phyloP scores from a whole-genome alignment of 768 basidiomycete species.

The Sarcodon aspratus region DNA sequence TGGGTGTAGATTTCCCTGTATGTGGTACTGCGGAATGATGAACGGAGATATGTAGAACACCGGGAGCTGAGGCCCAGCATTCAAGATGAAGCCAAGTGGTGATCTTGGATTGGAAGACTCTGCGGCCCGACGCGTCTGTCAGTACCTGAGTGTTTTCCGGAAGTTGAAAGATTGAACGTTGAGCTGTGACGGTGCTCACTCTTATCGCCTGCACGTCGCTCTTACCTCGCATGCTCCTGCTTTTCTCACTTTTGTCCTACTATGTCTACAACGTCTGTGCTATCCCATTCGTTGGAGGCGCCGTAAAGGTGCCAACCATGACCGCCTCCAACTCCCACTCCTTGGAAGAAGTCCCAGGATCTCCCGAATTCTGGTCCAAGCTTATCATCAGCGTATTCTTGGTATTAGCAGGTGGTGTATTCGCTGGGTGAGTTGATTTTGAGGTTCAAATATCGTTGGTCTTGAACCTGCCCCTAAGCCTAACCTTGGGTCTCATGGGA shows the following conservation, averaged over 20 bases:
- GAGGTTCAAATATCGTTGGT: background rate
- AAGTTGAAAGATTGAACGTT: background rate
- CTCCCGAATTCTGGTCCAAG: slow-evolving; percentile 67
- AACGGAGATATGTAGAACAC: background rate
- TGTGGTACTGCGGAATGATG: background rate
- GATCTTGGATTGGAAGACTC: background rate
- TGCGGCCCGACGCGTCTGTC: background rate
- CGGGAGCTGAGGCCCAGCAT: background rate
- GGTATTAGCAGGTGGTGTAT: slow-evolving; percentile 81
- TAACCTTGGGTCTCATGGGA: slow-evolving; percentile 91
- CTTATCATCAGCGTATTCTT: slow-evolving; percentile 53
- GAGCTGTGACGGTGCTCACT: background rate
- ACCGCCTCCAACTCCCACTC: background rate
- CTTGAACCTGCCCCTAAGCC: slow-evolving; percentile 26
- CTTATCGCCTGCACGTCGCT: background rate
- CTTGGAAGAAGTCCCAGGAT: slow-evolving; percentile 25
- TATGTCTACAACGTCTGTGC: slow-evolving; percentile 3
- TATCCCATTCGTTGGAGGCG: background rate
- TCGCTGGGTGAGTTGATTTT: slow-evolving; percentile 60
- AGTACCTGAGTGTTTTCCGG: background rate
- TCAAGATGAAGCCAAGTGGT: background rate
- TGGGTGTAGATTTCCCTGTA: background rate
- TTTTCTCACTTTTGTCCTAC: slow-evolving; percentile 8
- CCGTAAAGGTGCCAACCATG: background rate
- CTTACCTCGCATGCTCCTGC: slow-evolving; percentile 1